A percentile compares a stretch with the other conserved stretches of the same genome.
Conservation (phyloP, 768 basidiomycete genomes). For the Agrocybe pediades region DNA sequence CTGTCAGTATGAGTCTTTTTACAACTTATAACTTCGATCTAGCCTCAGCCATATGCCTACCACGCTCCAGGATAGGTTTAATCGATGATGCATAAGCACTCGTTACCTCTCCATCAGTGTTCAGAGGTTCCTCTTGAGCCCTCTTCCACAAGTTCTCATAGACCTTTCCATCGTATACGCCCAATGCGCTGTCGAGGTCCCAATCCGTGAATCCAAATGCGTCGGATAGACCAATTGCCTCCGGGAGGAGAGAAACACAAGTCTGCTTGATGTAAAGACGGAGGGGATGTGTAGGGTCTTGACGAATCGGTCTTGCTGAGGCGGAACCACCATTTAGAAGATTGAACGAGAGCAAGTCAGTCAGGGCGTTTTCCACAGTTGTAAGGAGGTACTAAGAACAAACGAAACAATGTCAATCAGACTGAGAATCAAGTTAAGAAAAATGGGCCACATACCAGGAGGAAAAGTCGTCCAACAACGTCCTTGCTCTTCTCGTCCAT, state of each 20-base stretch:
- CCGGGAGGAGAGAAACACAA: conserved; percentile 56
- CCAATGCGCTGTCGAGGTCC: conserved; percentile 71
- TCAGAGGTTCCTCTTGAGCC: conserved; percentile 62
- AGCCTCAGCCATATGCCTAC: conserved; percentile 35
- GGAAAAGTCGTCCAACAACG: conserved; percentile 39
- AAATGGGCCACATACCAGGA: conserved; percentile 37
- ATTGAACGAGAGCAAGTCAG: conserved; percentile 60
- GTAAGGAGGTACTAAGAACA: conserved; percentile 60
- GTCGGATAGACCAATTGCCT: conserved; percentile 70
- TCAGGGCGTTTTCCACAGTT: conserved; percentile 53
- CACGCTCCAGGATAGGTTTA: conserved; percentile 51
- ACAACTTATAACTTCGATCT: conserved; percentile 31
- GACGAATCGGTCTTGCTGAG: conserved; percentile 3
- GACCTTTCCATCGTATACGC: conserved; percentile 62
- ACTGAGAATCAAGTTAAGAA: neutral
- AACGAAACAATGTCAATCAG: neutral
- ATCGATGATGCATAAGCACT: conserved; percentile 66
- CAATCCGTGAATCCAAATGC: conserved; percentile 77
- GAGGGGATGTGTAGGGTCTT: conserved; percentile 49
- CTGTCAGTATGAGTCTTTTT: too few species aligned
- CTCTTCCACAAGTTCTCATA: conserved; percentile 69
- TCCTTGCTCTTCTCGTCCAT: conserved; percentile 24
- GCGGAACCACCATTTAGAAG: too few species aligned
- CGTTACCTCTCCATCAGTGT: conserved; percentile 46
- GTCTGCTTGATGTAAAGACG: conserved; percentile 50